phyloP scores from a whole-genome alignment of 1,284 basidiomycete species.

The Ganoderma sinense region DNA sequence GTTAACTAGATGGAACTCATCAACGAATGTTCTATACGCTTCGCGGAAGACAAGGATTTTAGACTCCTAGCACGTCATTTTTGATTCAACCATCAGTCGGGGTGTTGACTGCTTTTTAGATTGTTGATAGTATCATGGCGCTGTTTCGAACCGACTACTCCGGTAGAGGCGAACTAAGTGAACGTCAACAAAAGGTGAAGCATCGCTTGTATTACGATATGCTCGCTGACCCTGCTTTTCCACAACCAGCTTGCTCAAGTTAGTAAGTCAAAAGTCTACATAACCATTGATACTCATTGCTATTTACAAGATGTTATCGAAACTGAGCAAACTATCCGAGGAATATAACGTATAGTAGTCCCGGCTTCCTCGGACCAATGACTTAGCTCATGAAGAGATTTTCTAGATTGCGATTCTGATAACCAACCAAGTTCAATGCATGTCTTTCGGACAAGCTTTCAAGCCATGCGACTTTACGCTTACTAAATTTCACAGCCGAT shows the following conservation, averaged over 20 bases:
- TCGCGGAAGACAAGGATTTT: slow-evolving; percentile 86
- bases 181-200: slow-evolving; percentile 87
- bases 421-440: slow-evolving; percentile 93
- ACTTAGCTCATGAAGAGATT: slow-evolving; percentile 25
- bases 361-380: not conserved
- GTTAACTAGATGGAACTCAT: slow-evolving; percentile 80
- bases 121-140: slow-evolving; percentile 95
- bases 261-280: slow-evolving; percentile 10
- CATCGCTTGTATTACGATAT: not conserved
- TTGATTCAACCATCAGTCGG: not conserved
- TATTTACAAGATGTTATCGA: slow-evolving; percentile 79
- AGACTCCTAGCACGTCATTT: slow-evolving; percentile 63
- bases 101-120: slow-evolving; percentile 51
- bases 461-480: not conserved
- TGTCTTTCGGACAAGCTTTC: slow-evolving; percentile 26
- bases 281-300: not conserved
- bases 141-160: slow-evolving; percentile 93
- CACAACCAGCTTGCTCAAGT: slow-evolving; percentile 69
- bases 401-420: slow-evolving; percentile 82
- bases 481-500: slow-evolving; percentile 63
- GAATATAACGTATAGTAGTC: slow-evolving; percentile 71
- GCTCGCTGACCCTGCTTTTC: not conserved
- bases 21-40: slow-evolving; percentile 83
- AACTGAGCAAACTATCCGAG: slow-evolving; percentile 90
- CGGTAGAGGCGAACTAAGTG: slow-evolving; percentile 91